A percentile compares a stretch with the other conserved stretches of the same genome.
Conservation (phyloP, 257 asterid species). For the Solanum chmielewskii region DNA sequence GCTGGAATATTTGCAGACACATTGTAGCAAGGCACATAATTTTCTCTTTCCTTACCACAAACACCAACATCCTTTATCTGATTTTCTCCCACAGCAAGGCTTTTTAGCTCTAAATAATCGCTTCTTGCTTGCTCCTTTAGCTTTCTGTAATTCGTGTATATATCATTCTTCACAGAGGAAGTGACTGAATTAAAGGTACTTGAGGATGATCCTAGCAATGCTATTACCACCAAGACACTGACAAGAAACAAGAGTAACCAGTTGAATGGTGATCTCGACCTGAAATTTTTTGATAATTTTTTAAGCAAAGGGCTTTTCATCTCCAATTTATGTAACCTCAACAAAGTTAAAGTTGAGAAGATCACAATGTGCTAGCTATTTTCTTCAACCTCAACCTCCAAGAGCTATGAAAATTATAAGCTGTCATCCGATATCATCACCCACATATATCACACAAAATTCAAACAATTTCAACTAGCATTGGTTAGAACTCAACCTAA, state of each 20-base stretch:
- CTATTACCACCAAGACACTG: conserved; percentile 47
- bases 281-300: conserved; percentile 34
- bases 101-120: conserved; percentile 63
- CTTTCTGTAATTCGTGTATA: conserved; percentile 53
- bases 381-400: conserved; percentile 35
- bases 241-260: conserved; percentile 66
- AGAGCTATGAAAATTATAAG: conserved; percentile 15
- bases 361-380: conserved; percentile 12
- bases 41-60: conserved; percentile 85
- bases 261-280: conserved; percentile 62
- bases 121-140: conserved; percentile 55
- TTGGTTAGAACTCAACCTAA: conserved; percentile 9
- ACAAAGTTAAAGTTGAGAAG: neutral
- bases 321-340: conserved; percentile 35
- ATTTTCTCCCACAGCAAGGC: conserved; percentile 28
- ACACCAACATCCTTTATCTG: conserved; percentile 46
- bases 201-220: conserved; percentile 60
- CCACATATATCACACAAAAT: conserved; percentile 16
- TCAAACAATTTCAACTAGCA: conserved; percentile 27
- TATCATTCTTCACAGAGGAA: conserved; percentile 34
- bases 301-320: conserved; percentile 89
- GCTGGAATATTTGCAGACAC: conserved; percentile 64
- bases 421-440: conserved; percentile 34
- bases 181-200: conserved; percentile 39
- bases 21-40: conserved; percentile 86